Evolutionary conservation across 2,329 filamentous ascomycete species (phyloP), one percentile per base, ranked within the genome.

Genomic region (Botryotinia globosa): DNA sequence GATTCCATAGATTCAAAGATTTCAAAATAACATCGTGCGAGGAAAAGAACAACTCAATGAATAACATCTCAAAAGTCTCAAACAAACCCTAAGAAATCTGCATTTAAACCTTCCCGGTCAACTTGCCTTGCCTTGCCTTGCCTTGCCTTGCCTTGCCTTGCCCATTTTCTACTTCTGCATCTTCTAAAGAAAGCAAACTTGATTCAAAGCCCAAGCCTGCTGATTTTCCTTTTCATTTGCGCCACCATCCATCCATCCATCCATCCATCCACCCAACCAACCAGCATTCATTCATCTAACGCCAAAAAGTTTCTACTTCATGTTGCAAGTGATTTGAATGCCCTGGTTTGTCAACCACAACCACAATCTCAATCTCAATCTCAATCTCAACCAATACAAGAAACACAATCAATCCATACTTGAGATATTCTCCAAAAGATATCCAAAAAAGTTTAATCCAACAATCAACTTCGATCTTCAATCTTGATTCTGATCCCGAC

Each of bases 171-270:
- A 65, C 62, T 48, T 65, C 62, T 25, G 29, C 42, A 65, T 61
- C 34, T 45, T 48, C 42, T 48, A 45, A 48, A 65, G 42, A 48
- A 45, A 45, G 37, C 58, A 54, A 61, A 39, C 34, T 61, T 61
- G 58, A n/a, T 61, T 59, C 56, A 59, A 59, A 61, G 32, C 48
- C 48, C 12, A 54, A 54, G 48, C 48, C 58, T 65, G 29, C 63
- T 48, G 42, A 51, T 65, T 65, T 65, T 34, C 14, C 29, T 51
- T 39, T 12, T 29, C 7, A 18, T 37, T 34, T 22, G 51, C 64
- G 64, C 64, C 64, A 66, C 63, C 63, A 34, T n/a, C 29, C 62
- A 64, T 54, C 29, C 63, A 25, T 25, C 32, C 4, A 32, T 18
- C 29, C 29, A 64, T 54, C 51, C 51, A 56, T 18, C 51, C 61